These are phyloP conservation scores for Acanthamoeba triangularis DNA, from an alignment of 208 protist species.

Conservation along the genomic window DNA sequence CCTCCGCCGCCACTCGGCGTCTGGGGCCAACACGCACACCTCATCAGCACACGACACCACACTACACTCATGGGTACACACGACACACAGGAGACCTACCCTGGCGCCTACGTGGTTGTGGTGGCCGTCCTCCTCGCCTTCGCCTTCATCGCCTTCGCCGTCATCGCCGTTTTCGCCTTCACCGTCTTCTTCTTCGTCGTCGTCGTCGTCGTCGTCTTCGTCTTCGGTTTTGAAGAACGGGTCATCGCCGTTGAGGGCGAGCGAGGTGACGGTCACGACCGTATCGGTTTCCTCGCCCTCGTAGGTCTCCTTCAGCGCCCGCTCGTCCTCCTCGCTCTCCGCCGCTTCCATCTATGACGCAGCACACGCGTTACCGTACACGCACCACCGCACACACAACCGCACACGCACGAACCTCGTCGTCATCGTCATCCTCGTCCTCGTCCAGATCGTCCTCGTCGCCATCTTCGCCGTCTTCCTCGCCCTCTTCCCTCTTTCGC, in stretches of 20 bases:
- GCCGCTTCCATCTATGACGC: background rate
- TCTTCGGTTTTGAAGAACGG: background rate
- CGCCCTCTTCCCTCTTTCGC: background rate
- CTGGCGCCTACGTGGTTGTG: background rate
- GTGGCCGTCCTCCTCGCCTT: background rate
- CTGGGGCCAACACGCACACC: background rate
- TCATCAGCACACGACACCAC: background rate
- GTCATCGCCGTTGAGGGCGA: background rate
- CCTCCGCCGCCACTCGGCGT: too few relatives aligned
- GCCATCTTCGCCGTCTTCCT: background rate
- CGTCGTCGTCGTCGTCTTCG: conserved; percentile 21
- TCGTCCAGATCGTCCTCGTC: background rate
- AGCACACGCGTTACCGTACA: background rate
- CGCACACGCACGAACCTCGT: background rate
- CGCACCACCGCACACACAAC: too few relatives aligned
- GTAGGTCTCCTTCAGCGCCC: conserved; percentile 56
- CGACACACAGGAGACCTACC: background rate
- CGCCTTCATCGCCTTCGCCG: background rate
- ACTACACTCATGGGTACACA: background rate
- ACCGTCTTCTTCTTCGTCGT: background rate
- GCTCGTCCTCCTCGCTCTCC: conserved; percentile 22
- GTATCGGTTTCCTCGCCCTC: conserved; percentile 42
- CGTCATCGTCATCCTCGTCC: background rate
- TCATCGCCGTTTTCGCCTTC: background rate
- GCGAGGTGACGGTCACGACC: conserved; percentile 32